These are phyloP conservation scores for Abrus precatorius DNA, from an alignment of 306 rosid species.

Conservation along the genomic window DNA sequence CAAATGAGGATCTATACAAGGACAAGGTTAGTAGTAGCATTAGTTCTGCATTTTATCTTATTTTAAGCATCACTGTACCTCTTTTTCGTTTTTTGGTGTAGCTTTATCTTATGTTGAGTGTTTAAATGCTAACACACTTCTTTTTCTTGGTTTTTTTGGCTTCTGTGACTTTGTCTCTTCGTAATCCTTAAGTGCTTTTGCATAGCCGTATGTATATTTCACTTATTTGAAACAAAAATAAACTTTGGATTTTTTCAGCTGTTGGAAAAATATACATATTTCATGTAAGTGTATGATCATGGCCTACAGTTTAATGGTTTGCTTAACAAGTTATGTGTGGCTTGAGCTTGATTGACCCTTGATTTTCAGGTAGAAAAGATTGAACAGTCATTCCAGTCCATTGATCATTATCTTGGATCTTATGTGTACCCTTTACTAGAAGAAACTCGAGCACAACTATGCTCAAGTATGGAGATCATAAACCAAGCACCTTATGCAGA, in stretches of 20 bases:
- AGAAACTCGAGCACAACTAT: slow-evolving; percentile 68
- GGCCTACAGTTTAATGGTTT: not conserved
- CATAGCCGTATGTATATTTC: not conserved
- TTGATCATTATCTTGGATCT: slow-evolving; percentile 53
- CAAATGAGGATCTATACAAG: slow-evolving; percentile 51
- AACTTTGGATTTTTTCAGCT: not conserved
- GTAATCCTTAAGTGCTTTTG: not conserved
- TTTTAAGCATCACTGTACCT: not conserved
- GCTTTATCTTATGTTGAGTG: not conserved
- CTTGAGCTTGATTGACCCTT: not conserved
- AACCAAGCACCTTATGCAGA: slow-evolving; percentile 58
- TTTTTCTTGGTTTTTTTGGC: not conserved
- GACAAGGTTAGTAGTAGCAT: slow-evolving; percentile 20
- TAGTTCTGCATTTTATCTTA: not conserved
- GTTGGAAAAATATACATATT: not conserved
- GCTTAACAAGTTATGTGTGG: not conserved
- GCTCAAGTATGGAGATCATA: slow-evolving; percentile 60
- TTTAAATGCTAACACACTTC: not conserved
- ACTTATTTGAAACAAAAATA: not conserved
- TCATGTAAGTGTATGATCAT: not conserved
- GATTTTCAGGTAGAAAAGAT: slow-evolving; percentile 59
- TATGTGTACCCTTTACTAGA: slow-evolving; percentile 64
- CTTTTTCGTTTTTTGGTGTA: not conserved
- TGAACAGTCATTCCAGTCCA: slow-evolving; percentile 57
- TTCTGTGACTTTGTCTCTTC: not conserved